Conservation (phyloP, 2,329 filamentous ascomycete genomes). For the Pseudogymnoascus destructans region DNA sequence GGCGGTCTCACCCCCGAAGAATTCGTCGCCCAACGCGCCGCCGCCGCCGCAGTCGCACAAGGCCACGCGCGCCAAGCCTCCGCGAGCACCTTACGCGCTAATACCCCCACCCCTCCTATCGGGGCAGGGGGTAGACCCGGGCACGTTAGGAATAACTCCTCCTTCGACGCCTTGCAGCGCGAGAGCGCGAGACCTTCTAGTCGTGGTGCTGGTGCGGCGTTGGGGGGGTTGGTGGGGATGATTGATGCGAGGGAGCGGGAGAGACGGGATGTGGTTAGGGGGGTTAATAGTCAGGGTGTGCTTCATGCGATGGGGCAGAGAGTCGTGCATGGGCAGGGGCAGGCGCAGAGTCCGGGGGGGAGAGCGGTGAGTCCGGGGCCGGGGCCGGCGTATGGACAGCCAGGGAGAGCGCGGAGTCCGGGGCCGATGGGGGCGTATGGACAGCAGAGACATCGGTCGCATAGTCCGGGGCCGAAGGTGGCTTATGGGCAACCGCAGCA, state of each 20-base stretch:
- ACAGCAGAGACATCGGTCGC: not conserved
- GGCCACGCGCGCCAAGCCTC: slow-evolving; percentile 46
- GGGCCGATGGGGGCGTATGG: not conserved
- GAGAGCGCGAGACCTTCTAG: slow-evolving; percentile 16
- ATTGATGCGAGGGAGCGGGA: slow-evolving; percentile 73
- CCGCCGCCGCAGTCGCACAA: slow-evolving; percentile 35
- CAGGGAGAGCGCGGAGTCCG: not conserved
- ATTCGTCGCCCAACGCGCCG: slow-evolving; percentile 67
- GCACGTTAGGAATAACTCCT: slow-evolving; percentile 32
- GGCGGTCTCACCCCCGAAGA: slow-evolving; percentile 60
- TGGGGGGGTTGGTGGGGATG: slow-evolving; percentile 54
- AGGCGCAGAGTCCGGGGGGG: not conserved
- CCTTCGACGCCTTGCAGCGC: slow-evolving; percentile 33
- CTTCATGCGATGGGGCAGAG: slow-evolving; percentile 60
- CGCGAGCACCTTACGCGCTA: slow-evolving; percentile 33
- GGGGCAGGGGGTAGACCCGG: slow-evolving; percentile 9
- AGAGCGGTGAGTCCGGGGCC: not conserved
- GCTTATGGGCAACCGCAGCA: not conserved
- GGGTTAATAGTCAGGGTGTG: slow-evolving; percentile 55
- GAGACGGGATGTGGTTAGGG: slow-evolving; percentile 55
- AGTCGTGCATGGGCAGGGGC: not conserved
- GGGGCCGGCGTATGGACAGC: not conserved
- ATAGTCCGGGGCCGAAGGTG: not conserved
- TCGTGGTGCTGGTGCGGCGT: not conserved
- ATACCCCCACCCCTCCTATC: slow-evolving; percentile 32